Conservation (phyloP, 257 asterid genomes). For the Parsonsia alboflavescens region DNA sequence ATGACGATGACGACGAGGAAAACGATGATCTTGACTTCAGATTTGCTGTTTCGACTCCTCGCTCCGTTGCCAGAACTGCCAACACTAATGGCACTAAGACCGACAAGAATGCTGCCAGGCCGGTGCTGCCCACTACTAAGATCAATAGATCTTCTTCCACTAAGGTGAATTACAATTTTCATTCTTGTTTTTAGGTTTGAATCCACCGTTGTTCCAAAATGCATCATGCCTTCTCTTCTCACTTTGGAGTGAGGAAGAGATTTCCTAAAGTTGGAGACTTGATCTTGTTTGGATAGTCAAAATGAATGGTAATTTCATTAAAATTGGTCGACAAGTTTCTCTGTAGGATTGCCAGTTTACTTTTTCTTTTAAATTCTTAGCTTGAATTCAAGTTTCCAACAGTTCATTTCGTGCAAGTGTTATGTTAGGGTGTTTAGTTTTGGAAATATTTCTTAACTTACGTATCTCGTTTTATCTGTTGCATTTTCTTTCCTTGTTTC, state of each 20-base stretch:
- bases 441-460: background rate
- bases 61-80: conserved; percentile 50
- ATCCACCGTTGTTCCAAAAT: background rate
- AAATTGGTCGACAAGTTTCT: too few relatives aligned
- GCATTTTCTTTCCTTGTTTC: background rate
- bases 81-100: conserved; percentile 23
- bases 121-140: conserved; percentile 38
- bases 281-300: background rate
- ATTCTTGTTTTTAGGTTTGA: background rate
- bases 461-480: background rate
- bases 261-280: background rate
- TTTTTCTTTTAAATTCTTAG: background rate
- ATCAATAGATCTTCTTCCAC: conserved; percentile 87
- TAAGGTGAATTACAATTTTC: conserved; percentile 43
- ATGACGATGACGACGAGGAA: conserved; percentile 35
- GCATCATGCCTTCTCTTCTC: background rate
- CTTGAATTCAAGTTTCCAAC: background rate
- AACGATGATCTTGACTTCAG: conserved; percentile 63
- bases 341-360: background rate
- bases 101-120: conserved; percentile 25
- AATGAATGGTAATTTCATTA: background rate
- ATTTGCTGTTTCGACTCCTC: conserved; percentile 62
- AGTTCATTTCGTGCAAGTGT: background rate
- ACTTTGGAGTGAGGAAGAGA: background rate
- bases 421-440: background rate